phyloP scores from a whole-genome alignment of 495 filamentous ascomycete species.

The Lindgomyces ingoldianus region DNA sequence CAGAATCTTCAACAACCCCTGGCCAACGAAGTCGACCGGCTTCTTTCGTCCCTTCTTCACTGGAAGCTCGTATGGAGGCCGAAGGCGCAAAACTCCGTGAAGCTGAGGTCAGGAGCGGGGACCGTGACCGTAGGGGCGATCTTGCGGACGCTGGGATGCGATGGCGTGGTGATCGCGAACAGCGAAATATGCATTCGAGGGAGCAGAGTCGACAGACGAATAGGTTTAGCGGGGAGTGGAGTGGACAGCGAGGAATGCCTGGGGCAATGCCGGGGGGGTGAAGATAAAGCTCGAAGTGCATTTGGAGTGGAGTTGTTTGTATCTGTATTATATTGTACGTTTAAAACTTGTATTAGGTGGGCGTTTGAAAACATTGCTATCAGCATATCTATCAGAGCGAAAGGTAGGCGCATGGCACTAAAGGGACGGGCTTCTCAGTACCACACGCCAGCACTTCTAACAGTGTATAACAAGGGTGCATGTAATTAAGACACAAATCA shows the following conservation, averaged over 20 bases:
- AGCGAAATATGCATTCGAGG: neutral
- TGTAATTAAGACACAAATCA: no score
- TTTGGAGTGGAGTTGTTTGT: no score
- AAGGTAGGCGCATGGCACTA: no score
- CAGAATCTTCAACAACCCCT: neutral
- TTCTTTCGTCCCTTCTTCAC: neutral
- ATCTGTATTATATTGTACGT: no score
- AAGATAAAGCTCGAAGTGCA: neutral
- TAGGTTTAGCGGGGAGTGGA: constrained; percentile 29
- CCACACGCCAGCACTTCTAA: no score
- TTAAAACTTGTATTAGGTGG: no score
- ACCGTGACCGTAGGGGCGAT: constrained; percentile 1
- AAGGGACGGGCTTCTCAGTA: no score
- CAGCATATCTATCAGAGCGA: no score
- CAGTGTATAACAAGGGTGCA: no score
- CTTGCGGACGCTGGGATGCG: constrained; percentile 18
- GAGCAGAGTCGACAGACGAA: constrained; percentile 11
- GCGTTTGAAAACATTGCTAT: no score
- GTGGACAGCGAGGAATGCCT: constrained; percentile 33
- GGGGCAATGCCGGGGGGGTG: constrained; percentile 27
- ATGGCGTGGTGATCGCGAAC: constrained; percentile 19
- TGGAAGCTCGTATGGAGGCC: constrained; percentile 31
- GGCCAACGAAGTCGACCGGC: neutral
- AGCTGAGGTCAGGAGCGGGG: constrained; percentile 32
- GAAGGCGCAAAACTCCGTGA: constrained; percentile 36